These are phyloP conservation scores for Plasmodium gonderi DNA, from an alignment of 169 alveolate species.

Conservation along the genomic window DNA sequence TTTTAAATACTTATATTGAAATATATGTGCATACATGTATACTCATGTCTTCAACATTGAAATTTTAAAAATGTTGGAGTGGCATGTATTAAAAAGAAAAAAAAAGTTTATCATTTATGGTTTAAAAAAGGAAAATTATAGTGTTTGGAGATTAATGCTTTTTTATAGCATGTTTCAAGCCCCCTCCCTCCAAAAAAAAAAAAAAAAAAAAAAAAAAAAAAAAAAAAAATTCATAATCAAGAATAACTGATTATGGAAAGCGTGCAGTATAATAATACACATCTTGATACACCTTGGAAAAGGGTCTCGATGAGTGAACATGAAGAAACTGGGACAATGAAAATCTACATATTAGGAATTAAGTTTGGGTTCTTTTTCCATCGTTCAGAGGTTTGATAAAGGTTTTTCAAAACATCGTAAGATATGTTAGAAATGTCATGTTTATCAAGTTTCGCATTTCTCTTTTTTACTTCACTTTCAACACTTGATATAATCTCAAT, in stretches of 20 bases:
- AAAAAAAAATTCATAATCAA: neutral
- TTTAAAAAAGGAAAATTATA: neutral
- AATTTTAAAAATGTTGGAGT: neutral
- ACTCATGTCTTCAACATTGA: neutral
- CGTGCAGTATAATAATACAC: neutral
- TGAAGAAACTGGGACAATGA: no score
- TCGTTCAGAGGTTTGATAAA: constrained; percentile 2
- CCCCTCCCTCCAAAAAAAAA: neutral
- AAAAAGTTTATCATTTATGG: no score
- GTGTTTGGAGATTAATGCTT: no score
- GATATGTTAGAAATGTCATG: constrained; percentile 27
- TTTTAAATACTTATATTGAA: no score
- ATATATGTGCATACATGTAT: neutral
- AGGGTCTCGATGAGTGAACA: no score
- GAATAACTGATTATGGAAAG: no score
- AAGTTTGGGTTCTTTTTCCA: constrained; percentile 32
- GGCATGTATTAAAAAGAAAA: neutral
- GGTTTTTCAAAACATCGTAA: constrained; percentile 26
- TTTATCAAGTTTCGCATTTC: neutral
- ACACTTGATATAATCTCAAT: neutral
- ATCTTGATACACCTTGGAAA: no score
- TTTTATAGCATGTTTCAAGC: no score
- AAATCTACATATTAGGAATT: no score
- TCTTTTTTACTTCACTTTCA: constrained; percentile 30
- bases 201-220: neutral